Conservation (phyloP, 2,329 filamentous ascomycete species). For the Diaporthe longicolla region DNA sequence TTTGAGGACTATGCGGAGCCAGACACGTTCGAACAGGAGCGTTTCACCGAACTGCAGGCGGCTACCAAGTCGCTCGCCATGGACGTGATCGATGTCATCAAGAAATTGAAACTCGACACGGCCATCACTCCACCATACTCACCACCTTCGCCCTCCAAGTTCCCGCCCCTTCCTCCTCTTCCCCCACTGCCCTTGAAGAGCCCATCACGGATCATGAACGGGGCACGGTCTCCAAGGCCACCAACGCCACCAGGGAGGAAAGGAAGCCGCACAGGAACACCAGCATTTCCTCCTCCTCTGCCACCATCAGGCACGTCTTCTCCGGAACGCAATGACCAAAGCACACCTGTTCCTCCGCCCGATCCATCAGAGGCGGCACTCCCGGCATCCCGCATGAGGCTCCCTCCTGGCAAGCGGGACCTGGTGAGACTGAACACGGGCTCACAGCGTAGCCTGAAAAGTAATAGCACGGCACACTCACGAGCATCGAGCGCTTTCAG, state of each 20-base stretch:
- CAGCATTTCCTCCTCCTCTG: neutral
- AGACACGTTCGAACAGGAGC: constrained; percentile 54
- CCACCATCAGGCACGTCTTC: constrained; percentile 10
- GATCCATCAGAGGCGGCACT: neutral
- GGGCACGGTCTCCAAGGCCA: neutral
- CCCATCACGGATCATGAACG: neutral
- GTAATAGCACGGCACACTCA: constrained; percentile 20
- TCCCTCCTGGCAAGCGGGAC: neutral
- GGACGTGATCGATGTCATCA: constrained; percentile 55
- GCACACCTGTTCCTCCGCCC: neutral
- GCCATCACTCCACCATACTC: constrained; percentile 29
- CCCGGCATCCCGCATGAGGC: neutral
- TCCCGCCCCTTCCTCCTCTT: constrained; percentile 50
- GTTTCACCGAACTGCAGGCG: constrained; percentile 55
- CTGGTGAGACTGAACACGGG: constrained; percentile 6
- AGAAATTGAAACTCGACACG: constrained; percentile 51
- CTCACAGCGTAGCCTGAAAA: constrained; percentile 27
- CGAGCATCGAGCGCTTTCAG: constrained; percentile 27
- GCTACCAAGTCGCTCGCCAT: constrained; percentile 58
- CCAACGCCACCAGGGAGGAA: constrained; percentile 23
- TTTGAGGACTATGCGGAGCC: constrained; percentile 59
- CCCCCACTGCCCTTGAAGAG: constrained; percentile 35
- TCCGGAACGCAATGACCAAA: constrained; percentile 16
- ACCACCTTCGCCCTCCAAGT: constrained; percentile 41
- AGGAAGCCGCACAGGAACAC: neutral